Conservation (phyloP, 257 asterid genomes). For the Solanum acaule region DNA sequence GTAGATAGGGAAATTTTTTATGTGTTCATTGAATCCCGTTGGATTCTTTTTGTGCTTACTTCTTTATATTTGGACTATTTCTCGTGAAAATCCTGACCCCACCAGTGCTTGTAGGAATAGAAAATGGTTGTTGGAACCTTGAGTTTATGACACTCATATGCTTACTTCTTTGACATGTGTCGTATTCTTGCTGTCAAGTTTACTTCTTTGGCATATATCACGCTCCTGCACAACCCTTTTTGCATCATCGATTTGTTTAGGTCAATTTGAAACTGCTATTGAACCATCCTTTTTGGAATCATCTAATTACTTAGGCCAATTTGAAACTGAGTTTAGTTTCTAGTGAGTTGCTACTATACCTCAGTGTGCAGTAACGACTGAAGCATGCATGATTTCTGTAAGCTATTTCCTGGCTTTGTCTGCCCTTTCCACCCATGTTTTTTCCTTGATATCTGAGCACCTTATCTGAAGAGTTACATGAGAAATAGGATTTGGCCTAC, state of each 20-base stretch:
- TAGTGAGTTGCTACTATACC: neutral
- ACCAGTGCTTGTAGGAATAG: neutral
- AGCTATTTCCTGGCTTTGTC: neutral
- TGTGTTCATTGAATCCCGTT: neutral
- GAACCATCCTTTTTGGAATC: neutral
- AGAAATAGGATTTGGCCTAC: neutral
- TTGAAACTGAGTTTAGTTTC: neutral
- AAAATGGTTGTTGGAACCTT: neutral
- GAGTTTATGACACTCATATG: neutral
- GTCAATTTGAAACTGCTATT: neutral
- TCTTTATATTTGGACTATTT: neutral
- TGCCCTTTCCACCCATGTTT: neutral
- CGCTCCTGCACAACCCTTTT: neutral
- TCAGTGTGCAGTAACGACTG: neutral
- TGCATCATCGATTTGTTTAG: neutral
- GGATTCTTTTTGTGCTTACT: neutral
- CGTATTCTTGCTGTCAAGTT: neutral
- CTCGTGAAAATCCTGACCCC: neutral
- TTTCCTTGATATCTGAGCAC: neutral
- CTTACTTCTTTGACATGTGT: neutral
- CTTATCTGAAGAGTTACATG: neutral
- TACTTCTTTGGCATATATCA: neutral
- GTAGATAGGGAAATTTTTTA: neutral
- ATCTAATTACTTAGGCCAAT: neutral
- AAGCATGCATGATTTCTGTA: neutral